A percentile compares a stretch with the other conserved stretches of the same genome.
These are phyloP conservation scores for Filobasidium floriforme DNA, from an alignment of 768 basidiomycete genomes.

Conservation along the genomic window DNA sequence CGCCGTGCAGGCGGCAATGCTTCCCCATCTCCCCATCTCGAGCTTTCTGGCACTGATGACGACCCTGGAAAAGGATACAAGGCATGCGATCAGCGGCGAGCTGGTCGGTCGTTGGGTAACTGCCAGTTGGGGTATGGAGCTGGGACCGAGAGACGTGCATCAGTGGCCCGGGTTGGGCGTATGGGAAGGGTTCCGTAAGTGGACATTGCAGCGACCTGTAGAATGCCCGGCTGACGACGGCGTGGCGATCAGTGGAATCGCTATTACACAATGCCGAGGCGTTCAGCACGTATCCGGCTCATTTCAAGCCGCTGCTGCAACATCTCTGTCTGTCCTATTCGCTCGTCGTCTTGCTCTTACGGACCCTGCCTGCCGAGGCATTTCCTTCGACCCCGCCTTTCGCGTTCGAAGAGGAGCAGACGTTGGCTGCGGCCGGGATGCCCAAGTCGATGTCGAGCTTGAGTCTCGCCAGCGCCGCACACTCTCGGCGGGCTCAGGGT, in stretches of 20 bases:
- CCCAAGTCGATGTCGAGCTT: conserved; percentile 17
- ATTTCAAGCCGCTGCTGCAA: conserved; percentile 37
- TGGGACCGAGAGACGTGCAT: conserved; percentile 28
- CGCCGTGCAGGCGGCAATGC: conserved; percentile 20
- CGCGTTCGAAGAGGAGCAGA: conserved; percentile 37
- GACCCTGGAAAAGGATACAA: conserved; percentile 26
- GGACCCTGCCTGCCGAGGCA: conserved; percentile 30
- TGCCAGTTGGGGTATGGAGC: conserved; percentile 34
- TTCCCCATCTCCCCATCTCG: conserved; percentile 36
- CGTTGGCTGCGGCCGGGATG: conserved; percentile 6
- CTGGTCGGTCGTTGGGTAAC: conserved; percentile 39
- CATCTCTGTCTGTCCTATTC: conserved; percentile 42
- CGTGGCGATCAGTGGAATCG: conserved; percentile 35
- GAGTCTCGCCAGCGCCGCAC: conserved; percentile 11
- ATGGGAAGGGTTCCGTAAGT: conserved; percentile 45
- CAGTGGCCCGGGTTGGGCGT: conserved; percentile 43
- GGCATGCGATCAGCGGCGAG: conserved; percentile 38
- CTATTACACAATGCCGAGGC: conserved; percentile 38
- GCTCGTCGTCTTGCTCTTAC: conserved; percentile 40
- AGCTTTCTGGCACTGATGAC: conserved; percentile 37
- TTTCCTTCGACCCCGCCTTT: conserved; percentile 34
- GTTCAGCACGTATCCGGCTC: conserved; percentile 37
- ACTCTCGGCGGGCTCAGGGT: not conserved
- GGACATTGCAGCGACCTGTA: not conserved
- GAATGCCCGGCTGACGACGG: not conserved